Evolutionary conservation across 805 yeast genomes (phyloP).

Genomic region (Clavispora santaluciae): DNA sequence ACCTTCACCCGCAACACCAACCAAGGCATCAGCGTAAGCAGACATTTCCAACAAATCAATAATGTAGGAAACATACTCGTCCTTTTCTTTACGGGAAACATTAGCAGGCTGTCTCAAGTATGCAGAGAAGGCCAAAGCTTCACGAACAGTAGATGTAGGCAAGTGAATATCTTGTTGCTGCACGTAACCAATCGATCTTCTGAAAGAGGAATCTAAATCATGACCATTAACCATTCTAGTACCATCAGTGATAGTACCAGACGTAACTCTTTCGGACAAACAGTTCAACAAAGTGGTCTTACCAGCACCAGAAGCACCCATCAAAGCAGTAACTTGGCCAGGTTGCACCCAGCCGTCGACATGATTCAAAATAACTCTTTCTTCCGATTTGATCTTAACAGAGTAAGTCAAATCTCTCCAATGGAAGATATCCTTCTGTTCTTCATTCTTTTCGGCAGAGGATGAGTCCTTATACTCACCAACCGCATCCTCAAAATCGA

Average conservation of each 20-base stretch:
- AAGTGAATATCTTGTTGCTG: slow-evolving; percentile 79
- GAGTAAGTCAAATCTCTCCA: slow-evolving; percentile 37
- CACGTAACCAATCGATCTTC: slow-evolving; percentile 74
- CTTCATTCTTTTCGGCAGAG: slow-evolving; percentile 8
- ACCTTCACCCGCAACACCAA: slow-evolving; percentile 70
- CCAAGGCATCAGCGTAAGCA: slow-evolving; percentile 70
- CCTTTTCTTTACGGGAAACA: slow-evolving; percentile 54
- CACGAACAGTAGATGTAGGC: slow-evolving; percentile 66
- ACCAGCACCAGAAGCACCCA: slow-evolving; percentile 90
- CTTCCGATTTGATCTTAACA: slow-evolving; percentile 34
- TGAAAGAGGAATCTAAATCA: slow-evolving; percentile 59
- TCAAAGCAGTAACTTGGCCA: slow-evolving; percentile 74
- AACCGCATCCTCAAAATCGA: slow-evolving; percentile 21
- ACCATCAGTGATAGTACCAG: slow-evolving; percentile 70
- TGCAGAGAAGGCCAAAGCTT: slow-evolving; percentile 69
- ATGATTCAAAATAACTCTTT: slow-evolving; percentile 35
- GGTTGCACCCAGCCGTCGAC: slow-evolving; percentile 70
- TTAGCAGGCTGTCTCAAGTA: slow-evolving; percentile 62
- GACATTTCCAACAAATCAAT: slow-evolving; percentile 65
- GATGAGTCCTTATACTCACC: slow-evolving; percentile 9
- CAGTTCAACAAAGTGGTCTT: slow-evolving; percentile 73
- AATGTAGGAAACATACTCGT: slow-evolving; percentile 64
- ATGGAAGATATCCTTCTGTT: slow-evolving; percentile 24
- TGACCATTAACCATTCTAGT: slow-evolving; percentile 58
- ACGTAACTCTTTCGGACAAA: slow-evolving; percentile 63